Percentiles rank a stretch among this genome's conserved stretches.
Evolutionary conservation across 306 rosid species (phyloP).

Genomic region (Prunus dulcis): DNA sequence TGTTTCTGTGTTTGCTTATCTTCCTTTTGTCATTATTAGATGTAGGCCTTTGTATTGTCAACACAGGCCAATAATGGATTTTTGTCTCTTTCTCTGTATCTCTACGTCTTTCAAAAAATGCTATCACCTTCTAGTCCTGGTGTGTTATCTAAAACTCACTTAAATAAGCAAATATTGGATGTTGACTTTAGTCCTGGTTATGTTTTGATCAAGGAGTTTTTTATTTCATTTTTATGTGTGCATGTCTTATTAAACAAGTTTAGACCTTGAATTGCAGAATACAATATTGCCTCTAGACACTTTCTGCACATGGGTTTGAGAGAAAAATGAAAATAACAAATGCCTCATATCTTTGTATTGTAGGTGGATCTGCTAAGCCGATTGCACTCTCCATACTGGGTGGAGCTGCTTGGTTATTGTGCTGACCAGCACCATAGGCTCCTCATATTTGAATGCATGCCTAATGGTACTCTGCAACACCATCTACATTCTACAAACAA

Average conservation of each 20-base stretch:
- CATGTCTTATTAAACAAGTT: constrained; percentile 23
- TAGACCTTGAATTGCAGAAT: constrained; percentile 38
- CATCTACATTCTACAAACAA: constrained; percentile 53
- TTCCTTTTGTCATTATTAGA: constrained; percentile 14
- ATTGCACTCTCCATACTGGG: constrained; percentile 65
- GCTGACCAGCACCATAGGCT: constrained; percentile 94
- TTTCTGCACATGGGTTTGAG: constrained; percentile 41
- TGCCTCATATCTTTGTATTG: constrained; percentile 5
- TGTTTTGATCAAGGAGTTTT: neutral
- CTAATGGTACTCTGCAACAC: constrained; percentile 66
- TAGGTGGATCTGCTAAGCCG: constrained; percentile 95
- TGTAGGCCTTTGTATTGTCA: constrained; percentile 5
- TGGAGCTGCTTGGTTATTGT: constrained; percentile 90
- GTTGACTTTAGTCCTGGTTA: neutral
- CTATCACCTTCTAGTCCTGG: neutral
- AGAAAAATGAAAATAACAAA: constrained; percentile 10
- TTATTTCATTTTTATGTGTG: neutral
- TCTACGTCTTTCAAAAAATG: neutral
- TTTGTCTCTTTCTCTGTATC: neutral
- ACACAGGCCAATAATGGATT: neutral
- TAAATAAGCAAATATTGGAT: neutral
- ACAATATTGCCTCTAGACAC: constrained; percentile 23
- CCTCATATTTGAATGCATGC: constrained; percentile 72
- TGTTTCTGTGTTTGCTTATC: neutral
- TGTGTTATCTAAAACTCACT: neutral